Base-by-base conservation (phyloP, 495 filamentous ascomycete species). In the Aspergillus heteromorphus region DNA sequence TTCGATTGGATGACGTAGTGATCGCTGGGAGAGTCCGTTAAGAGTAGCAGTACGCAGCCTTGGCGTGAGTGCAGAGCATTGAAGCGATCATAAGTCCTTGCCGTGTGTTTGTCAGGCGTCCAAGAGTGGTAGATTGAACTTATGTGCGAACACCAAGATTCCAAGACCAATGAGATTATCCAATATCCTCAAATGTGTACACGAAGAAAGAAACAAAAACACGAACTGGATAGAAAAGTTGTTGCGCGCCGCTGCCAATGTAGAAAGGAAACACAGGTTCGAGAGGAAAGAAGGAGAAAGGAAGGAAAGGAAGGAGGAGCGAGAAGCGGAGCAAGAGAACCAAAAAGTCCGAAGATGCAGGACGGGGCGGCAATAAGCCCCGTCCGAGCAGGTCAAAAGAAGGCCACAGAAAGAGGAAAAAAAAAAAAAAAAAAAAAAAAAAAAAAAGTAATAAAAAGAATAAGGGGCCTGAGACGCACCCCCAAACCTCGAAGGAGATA, bases 131-230 rank as follows among this genome's bases (percentile, higher is more conserved):
- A 9, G 9, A 17, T 27, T 10, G 16, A 48, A 17, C 29, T 40
- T 55, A 55, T 49, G n/a, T 53, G 43, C 34, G 41, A 19, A 50
- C 4, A 30, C 23, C 14, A 34, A 50, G 10, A 31, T n/a, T 19
- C 45, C 45, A 29, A 45, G 25, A 50, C 38, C 49, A 31, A 53
- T 45, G 20, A 34, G 42, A 43, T 43, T 54, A 47, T 36, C 38
- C 31, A 59, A 55, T 51, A 59, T 51, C 29, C 23, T 55, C 31
- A 48, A 55, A 41, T 16, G 48, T 55, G 48, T 23, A 49, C 34
- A 43, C 1, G 30, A 42, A 48, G 19, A 51, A 38, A 49, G 51
- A 48, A 25, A 56, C 27, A 21, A 45, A 20, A n/a, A n/a, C n/a
- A 31, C 40, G 14, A 4, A 21, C 6, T 13, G 49, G 25, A n/a